Base-by-base conservation (phyloP, 2,329 filamentous ascomycete species). In the Fusarium illudens region DNA sequence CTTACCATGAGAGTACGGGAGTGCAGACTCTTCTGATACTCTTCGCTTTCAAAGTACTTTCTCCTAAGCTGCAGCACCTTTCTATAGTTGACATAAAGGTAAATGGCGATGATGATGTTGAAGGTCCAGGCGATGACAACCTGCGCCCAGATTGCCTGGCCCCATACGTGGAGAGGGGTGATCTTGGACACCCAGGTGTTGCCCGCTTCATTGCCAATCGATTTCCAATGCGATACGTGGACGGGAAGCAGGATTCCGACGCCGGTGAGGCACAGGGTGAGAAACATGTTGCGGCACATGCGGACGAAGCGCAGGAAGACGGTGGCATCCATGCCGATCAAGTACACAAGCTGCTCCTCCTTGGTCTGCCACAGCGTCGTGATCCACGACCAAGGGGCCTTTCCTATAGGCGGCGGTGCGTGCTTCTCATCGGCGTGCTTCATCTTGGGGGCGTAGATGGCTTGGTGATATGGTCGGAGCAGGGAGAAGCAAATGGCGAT, bases 221-320 rank as follows among this genome's bases (percentile, higher is more conserved):
- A 66, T 19, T 59, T 75, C 36, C 71, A 73, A 58, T 86, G 81
- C 8, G 82, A 81, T 62, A 92, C 79, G 75, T 97, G 95, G 73
- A 96, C 82, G 0, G 96, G 96, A 36, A 97, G 89, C 67, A 97
- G 84, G 62, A 98, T 87, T 54, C 84, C 84, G 69, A 92, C 90
- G 17, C 92, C 93, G 30, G 96, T 78, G 7, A 97, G 67, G 27
- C 89, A 86, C 58, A 97, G 81, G 8, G 87, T 80, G 27, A 92
- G 76, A 76, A 98, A 97, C 67, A 98, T 92, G 77, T 97, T 96
- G 63, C 96, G 90, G 75, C 92, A 92, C 96, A 99, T 98, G 70
- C 90, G 87, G 51, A 90, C 88, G 74, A 97, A 94, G 54, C 95
- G 90, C 69, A 99, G 83, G 78, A 99, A 98, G 49, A 99, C 82